Base-by-base conservation (phyloP, 495 filamentous ascomycete species). In the Aspergillus olivimuriae region DNA sequence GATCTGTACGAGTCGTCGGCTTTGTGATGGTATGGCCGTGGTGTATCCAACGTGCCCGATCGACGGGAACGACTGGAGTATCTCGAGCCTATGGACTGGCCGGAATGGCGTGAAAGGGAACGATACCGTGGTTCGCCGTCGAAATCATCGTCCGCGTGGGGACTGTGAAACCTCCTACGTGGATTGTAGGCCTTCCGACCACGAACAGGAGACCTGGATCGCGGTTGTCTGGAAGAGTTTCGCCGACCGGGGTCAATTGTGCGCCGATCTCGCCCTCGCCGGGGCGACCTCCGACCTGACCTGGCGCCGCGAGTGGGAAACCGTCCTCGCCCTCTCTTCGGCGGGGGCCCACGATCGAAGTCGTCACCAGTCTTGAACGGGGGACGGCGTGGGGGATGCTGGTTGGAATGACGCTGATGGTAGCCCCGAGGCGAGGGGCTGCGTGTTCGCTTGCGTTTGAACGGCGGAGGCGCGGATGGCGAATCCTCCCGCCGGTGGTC, bases 371-470 rank as follows among this genome's bases (percentile, higher is more conserved):
- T 62, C 17, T 47, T 35, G 26, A 49, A 58, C 5, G 54, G 61
- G 31, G 48, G 41, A 10, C 52, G 61, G 20, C 21, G 35, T 19
- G 53, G 55, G 21, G 45, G 56, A 11, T 47, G 44, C 8, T 53
- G 58, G 17, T 50, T 46, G 35, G 47, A 48, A 26, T 52, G 58
- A 16, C 46, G 46, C 6, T 28, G 5, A 33, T 41, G 33, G 34
- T 41, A 55, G 23, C 45, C 51, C 16, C 52, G 44, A 18, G 70
- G 68, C 8, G 74, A 75, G 33, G 70, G 72, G 43, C 66, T 74
- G 35, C 70, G 65, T 42, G 67, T 73, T 47, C 69, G 64, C 50
- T 69, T 63, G 31, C 69, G 59, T 57, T 73, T 71, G 16, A 49
- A 55, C 23, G 51, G 41, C 4, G 60, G 65, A 33, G 58, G 58